These are phyloP conservation scores for Guadua angustifolia DNA, from an alignment of 176 grass and related monocot genomes.

Conservation along the genomic window DNA sequence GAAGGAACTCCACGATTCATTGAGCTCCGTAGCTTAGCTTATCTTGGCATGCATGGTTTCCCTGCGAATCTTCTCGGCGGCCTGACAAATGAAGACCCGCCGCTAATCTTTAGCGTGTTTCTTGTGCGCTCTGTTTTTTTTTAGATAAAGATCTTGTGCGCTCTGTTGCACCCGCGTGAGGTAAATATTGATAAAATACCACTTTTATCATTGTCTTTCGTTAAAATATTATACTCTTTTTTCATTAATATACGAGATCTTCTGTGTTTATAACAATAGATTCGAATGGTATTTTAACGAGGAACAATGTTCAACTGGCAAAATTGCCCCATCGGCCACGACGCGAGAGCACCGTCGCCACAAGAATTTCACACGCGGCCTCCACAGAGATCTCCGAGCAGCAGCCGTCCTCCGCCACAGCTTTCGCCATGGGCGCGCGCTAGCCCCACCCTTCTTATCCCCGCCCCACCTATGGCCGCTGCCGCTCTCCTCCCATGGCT, in stretches of 20 bases:
- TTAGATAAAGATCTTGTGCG: too few species aligned
- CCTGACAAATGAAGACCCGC: not conserved
- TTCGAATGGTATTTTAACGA: too few species aligned
- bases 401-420: slow-evolving; percentile 70
- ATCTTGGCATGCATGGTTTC: too few species aligned
- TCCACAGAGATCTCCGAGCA: slow-evolving; percentile 4
- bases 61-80: not conserved
- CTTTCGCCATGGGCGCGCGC: slow-evolving; percentile 50
- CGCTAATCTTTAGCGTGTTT: not conserved
- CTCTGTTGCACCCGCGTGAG: too few species aligned
- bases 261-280: too few species aligned
- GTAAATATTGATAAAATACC: too few species aligned
- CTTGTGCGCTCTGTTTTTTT: not conserved
- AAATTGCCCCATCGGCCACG: slow-evolving; percentile 17
- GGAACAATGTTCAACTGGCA: too few species aligned
- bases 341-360: slow-evolving; percentile 33
- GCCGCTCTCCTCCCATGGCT: slow-evolving; percentile 58
- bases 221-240: too few species aligned
- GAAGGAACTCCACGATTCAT: too few species aligned
- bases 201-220: too few species aligned
- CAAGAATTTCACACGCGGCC: slow-evolving; percentile 34
- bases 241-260: too few species aligned
- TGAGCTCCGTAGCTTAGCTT: too few species aligned
- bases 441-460: slow-evolving; percentile 64
- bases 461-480: slow-evolving; percentile 56